Evolutionary conservation across 306 rosid genomes (phyloP).

Genomic region (Carpinus viminea): DNA sequence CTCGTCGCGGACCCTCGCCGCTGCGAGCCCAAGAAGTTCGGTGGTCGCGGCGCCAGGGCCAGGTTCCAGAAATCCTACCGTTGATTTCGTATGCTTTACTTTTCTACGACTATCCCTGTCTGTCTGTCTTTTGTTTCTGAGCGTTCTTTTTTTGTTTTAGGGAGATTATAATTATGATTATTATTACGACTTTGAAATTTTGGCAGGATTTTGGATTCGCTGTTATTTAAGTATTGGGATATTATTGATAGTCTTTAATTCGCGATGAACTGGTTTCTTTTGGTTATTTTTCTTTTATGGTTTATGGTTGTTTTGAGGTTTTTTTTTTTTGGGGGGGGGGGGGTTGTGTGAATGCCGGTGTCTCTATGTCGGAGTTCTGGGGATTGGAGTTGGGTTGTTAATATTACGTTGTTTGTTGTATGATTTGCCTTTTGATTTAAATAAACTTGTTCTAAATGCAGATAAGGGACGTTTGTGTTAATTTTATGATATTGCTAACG

Average conservation of each 20-base stretch:
- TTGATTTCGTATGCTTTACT: slow-evolving; percentile 19
- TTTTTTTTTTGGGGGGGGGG: not conserved
- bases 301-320: not conserved
- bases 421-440: no score
- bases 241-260: not conserved
- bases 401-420: not conserved
- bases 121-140: not conserved
- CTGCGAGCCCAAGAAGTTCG: slow-evolving; percentile 64
- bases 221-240: not conserved
- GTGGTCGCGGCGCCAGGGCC: slow-evolving; percentile 59
- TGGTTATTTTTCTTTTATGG: not conserved
- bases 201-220: not conserved
- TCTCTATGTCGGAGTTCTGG: no score
- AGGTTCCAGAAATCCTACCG: slow-evolving; percentile 65
- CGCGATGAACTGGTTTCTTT: not conserved
- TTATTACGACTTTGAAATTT: not conserved
- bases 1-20: slow-evolving; percentile 58
- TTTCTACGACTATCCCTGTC: not conserved
- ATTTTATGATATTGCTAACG: no score
- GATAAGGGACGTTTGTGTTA: no score
- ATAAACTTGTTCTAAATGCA: no score
- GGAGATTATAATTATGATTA: not conserved
- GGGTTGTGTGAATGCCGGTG: not conserved
- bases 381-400: not conserved
- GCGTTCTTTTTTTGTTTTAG: not conserved